Percentiles rank a stretch among this genome's conserved stretches.
These are phyloP conservation scores for Phytopythium mirpurense DNA, from an alignment of 352 stramenopile genomes.

Conservation along the genomic window DNA sequence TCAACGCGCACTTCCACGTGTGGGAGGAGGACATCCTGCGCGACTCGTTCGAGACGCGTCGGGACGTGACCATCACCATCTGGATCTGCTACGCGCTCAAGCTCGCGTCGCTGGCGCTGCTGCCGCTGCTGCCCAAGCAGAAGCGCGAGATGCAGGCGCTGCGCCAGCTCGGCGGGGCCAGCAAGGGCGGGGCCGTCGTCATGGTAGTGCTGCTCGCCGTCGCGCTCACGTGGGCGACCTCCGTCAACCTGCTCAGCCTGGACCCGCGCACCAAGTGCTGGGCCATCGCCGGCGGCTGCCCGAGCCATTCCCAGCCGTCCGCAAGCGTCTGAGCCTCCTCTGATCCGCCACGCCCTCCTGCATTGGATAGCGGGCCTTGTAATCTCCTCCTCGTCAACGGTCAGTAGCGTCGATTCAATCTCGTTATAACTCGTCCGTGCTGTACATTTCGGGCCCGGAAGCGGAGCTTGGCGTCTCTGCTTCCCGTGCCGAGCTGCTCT, in stretches of 20 bases:
- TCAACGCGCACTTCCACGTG: conserved; percentile 49
- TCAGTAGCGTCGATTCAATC: too few relatives aligned
- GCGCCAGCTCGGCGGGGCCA: conserved; percentile 29
- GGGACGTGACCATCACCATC: conserved; percentile 55
- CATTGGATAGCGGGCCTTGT: too few relatives aligned
- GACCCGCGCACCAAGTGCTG: conserved; percentile 54
- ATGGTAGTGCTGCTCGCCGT: conserved; percentile 32
- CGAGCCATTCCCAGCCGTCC: neutral
- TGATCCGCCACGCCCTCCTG: too few relatives aligned
- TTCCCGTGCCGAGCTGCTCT: neutral
- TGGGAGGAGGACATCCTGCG: conserved; percentile 38
- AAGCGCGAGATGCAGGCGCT: conserved; percentile 44
- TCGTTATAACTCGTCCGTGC: neutral
- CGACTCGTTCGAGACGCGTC: conserved; percentile 35
- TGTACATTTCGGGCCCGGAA: neutral
- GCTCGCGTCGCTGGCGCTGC: conserved; percentile 37
- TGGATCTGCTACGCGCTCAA: conserved; percentile 56
- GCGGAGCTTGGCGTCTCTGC: neutral
- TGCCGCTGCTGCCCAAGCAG: conserved; percentile 44
- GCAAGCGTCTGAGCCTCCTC: too few relatives aligned
- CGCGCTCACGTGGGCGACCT: conserved; percentile 35
- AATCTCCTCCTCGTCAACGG: too few relatives aligned
- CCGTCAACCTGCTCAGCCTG: conserved; percentile 55
- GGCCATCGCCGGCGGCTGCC: conserved; percentile 55
- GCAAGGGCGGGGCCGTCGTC: conserved; percentile 25